Conservation (phyloP, 257 asterid species). For the Ballota nigra region DNA sequence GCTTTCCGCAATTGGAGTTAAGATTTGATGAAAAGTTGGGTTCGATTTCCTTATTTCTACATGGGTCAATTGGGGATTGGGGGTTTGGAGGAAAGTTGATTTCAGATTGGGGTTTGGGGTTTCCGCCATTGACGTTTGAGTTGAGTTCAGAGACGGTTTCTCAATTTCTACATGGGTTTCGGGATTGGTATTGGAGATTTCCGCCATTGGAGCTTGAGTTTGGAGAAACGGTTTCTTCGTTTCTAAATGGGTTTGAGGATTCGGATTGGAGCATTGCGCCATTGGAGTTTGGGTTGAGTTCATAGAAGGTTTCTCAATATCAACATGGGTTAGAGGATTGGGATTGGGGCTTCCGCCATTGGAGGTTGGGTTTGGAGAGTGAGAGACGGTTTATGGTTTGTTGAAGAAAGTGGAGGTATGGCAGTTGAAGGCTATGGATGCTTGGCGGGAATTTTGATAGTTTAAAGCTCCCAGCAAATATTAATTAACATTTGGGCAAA, state of each 20-base stretch:
- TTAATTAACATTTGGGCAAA: no score
- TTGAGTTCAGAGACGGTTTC: not conserved
- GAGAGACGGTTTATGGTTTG: conserved; percentile 1
- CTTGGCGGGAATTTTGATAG: no score
- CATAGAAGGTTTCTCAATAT: conserved; percentile 28
- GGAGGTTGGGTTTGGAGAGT: not conserved
- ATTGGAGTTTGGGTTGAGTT: not conserved
- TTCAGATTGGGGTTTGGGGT: conserved; percentile 17
- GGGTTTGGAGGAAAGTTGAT: no score
- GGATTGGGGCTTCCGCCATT: conserved; percentile 21
- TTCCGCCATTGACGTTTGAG: conserved; percentile 23
- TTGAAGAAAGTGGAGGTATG: no score
- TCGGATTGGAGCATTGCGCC: not conserved
- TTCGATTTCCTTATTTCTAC: no score
- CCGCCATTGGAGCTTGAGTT: not conserved
- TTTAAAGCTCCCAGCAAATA: no score
- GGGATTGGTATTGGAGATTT: conserved; percentile 6
- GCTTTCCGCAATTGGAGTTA: conserved; percentile 25
- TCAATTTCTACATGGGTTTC: conserved; percentile 43
- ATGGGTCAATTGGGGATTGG: no score
- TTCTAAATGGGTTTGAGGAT: conserved; percentile 36
- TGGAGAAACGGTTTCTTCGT: conserved; percentile 25
- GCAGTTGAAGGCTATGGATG: no score
- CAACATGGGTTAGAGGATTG: conserved; percentile 33
- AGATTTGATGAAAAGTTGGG: not conserved